These are phyloP conservation scores for Artemisia annua DNA, from an alignment of 129 eudicot species.

Conservation along the genomic window DNA sequence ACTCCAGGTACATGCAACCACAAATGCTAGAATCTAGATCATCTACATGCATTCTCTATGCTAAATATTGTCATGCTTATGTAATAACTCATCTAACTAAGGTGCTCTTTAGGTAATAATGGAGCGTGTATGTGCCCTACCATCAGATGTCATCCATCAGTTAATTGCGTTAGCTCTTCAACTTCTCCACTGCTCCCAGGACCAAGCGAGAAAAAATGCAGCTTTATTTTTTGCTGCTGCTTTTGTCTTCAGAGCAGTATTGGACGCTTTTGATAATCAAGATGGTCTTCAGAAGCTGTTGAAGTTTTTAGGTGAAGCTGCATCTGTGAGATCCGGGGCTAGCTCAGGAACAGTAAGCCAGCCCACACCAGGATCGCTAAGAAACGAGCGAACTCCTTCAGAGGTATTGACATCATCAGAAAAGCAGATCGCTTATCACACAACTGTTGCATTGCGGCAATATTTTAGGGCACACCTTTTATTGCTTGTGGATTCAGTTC, in stretches of 20 bases:
- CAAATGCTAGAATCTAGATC: background rate
- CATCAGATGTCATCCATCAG: constrained; percentile 17
- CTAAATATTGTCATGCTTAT: too few relatives aligned
- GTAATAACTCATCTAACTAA: too few relatives aligned
- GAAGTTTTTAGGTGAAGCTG: constrained; percentile 70
- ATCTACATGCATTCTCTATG: background rate
- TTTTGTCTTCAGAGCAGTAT: constrained; percentile 89
- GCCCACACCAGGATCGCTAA: constrained; percentile 52
- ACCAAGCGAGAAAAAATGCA: too few relatives aligned
- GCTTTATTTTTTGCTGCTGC: constrained; percentile 69
- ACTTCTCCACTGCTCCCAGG: constrained; percentile 46
- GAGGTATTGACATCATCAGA: constrained; percentile 90
- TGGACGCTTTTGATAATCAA: constrained; percentile 85
- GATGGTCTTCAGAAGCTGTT: constrained; percentile 81
- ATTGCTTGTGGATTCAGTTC: constrained; percentile 79
- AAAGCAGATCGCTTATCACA: constrained; percentile 94
- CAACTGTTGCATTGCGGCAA: constrained; percentile 83
- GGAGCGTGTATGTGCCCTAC: too few relatives aligned
- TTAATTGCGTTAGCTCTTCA: constrained; percentile 42
- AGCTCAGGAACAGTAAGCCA: constrained; percentile 58
- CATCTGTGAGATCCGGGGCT: constrained; percentile 88
- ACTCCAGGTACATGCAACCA: constrained; percentile 58
- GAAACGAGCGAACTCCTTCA: constrained; percentile 74
- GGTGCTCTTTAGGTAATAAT: too few relatives aligned
- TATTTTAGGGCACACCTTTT: constrained; percentile 93